Evolutionary conservation across 2,329 filamentous ascomycete species (phyloP), one percentile per base, ranked within the genome.

Genomic region (Epichloe bromicola): DNA sequence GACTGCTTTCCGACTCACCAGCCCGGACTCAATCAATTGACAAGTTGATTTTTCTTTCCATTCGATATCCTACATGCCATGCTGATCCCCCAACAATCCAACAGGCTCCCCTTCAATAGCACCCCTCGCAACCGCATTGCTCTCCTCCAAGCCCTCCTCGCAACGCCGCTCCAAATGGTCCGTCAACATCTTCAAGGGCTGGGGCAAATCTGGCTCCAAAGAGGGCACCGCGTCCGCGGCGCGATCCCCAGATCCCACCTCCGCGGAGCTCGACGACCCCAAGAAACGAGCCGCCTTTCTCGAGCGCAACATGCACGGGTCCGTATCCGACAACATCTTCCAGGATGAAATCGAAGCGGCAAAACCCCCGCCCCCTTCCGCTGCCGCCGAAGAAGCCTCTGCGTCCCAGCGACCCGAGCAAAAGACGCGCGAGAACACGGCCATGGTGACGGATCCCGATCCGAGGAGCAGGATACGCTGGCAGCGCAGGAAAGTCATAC

Each of bases 401-500:
- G 37, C 50, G 42, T 49, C 55, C 30, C 37, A 60, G 55, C 57
- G 65, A 41, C 57, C 60, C 14, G 70, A 70, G 40, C 61, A 67
- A 43, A 67, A 69, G 57, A 67, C 68, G 26, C 62, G 60, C 38
- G 72, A 74, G 38, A 75, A 75, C 58, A 78, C 86, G 72, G 76
- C 78, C 51, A 72, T 77, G 51, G 77, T 78, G 30, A 69, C 88
- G 45, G 85, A 95, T 65, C 93, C 93, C 5, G 79, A 85, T 58
- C 89, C 90, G 15, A 69, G 75, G 43, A 75, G 75, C 52, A 80
- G 89, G 52, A 72, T 82, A 50, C 77, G 83, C 52, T 95, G 86
- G 81, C 82, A 95, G 71, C 78, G 87, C 60, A 88, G 85, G 67
- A 88, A 90, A 76, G 79, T 95, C 40, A 85, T 91, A 51, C 80